phyloP scores from a whole-genome alignment of 495 filamentous ascomycete genomes.

The Cercophora newfieldiana region DNA sequence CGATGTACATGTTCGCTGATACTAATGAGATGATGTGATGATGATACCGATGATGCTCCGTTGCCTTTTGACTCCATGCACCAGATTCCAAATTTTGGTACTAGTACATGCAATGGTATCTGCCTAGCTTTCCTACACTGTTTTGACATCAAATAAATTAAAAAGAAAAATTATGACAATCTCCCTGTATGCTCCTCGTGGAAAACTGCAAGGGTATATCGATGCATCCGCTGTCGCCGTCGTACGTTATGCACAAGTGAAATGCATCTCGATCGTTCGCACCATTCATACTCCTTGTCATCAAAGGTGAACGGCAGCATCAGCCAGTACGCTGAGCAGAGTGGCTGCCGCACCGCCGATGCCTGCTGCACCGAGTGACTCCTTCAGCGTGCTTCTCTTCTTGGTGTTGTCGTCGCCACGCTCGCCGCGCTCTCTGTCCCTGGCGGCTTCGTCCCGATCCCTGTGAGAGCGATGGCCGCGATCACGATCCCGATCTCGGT shows the following conservation, averaged over 20 bases:
- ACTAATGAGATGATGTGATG: background rate
- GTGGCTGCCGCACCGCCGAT: conserved; percentile 54
- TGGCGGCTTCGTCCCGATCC: conserved; percentile 14
- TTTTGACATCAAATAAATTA: background rate
- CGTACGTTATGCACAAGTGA: background rate
- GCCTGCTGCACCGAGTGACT: conserved; percentile 46
- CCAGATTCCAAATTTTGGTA: background rate
- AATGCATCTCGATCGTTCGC: no score
- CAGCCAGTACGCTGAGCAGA: conserved; percentile 51
- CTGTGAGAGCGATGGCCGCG: conserved; percentile 27
- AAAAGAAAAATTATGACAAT: background rate
- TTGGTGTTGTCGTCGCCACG: conserved; percentile 25
- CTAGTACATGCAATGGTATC: background rate
- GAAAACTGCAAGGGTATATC: conserved; percentile 3
- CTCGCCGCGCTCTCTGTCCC: conserved; percentile 29
- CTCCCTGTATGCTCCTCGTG: background rate
- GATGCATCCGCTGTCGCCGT: background rate
- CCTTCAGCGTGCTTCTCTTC: conserved; percentile 41
- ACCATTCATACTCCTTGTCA: background rate
- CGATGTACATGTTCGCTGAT: background rate
- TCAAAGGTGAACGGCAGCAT: conserved; percentile 43
- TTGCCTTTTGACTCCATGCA: background rate
- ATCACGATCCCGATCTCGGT: conserved; percentile 34
- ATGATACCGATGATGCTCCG: background rate
- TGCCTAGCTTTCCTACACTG: background rate